Evolutionary conservation across 2,329 filamentous ascomycete genomes (phyloP), one percentile per base, ranked within the genome.

Genomic region (Myriosclerotinia curreyana): DNA sequence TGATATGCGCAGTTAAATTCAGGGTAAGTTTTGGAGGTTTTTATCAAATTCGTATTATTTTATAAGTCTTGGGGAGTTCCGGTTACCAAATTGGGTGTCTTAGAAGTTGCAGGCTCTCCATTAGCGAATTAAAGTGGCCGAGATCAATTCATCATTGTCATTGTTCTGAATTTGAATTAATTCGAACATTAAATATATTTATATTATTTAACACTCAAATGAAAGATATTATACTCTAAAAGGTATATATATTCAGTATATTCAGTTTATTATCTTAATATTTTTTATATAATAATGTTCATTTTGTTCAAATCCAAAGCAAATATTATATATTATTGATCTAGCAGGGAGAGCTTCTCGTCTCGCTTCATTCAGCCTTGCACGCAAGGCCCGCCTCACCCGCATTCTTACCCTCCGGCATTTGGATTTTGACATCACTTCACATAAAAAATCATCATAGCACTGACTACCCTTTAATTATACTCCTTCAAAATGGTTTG

Each of bases 401-500:
- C 59, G 36, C 36, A 62, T 34, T 44, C n/a, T 25, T 20, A 48
- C 28, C 58, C 36, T 58, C 53, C 56, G 51, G 54, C 64, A 58
- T 46, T 25, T 31, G 5, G 28, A 31, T 3, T 34, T 38, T 51
- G 55, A 58, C 62, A 66, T 62, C 46, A 38, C 54, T 50, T 42
- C 64, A 56, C 49, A 31, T 42, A 48, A 34, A 25, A 25, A 54
- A 50, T 75, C 65, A 55, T 44, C 60, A 25, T 64, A 67, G 20
- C 31, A 65, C 51, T 42, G 59, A 50, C 25, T 34, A 36, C 17
- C 8, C 34, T 38, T 22, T n/a, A n/a, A 36, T 28, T 17, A 59
- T 20, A 38, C 3, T n/a, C n/a, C 36, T 25, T 49, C 66, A 77
- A 68, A 58, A 87, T 87, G 86, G 86, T 88, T 65, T 88, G 86